Evolutionary conservation across 805 yeast species (phyloP).

Genomic region (Naumovozyma castellii): DNA sequence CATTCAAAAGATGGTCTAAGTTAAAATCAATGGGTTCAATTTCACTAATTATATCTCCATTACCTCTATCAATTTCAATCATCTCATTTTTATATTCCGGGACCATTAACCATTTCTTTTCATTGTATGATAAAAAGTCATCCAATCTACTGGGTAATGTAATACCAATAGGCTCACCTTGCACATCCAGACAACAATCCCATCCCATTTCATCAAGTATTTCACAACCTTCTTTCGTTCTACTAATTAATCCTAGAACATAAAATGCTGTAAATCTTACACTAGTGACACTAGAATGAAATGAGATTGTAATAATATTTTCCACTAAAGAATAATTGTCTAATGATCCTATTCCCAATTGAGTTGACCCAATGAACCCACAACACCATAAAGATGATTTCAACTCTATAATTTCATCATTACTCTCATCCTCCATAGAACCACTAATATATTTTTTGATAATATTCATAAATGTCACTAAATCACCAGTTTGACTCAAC

Average conservation of each 20-base stretch:
- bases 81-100: conserved; percentile 14
- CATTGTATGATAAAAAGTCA: conserved; percentile 26
- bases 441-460: conserved; percentile 27
- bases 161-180: conserved; percentile 36
- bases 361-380: conserved; percentile 71
- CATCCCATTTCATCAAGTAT: conserved; percentile 75
- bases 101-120: conserved; percentile 13
- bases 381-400: conserved; percentile 81
- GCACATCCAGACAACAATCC: conserved; percentile 42
- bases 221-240: conserved; percentile 72
- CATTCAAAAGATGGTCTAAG: conserved; percentile 18
- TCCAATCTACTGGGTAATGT: conserved; percentile 32
- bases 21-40: conserved; percentile 14
- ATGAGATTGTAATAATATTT: conserved; percentile 44
- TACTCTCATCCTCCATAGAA: conserved; percentile 13
- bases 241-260: conserved; percentile 63
- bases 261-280: conserved; percentile 70
- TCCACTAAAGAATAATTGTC: conserved; percentile 45
- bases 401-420: conserved; percentile 37
- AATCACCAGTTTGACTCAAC: conserved; percentile 42
- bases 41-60: conserved; percentile 12
- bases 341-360: conserved; percentile 52
- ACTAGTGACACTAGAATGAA: conserved; percentile 42
- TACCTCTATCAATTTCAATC: conserved; percentile 11
- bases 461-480: conserved; percentile 33